These are phyloP conservation scores for Scheffersomyces illinoinensis DNA, from an alignment of 1,139 yeast species.

Conservation along the genomic window DNA sequence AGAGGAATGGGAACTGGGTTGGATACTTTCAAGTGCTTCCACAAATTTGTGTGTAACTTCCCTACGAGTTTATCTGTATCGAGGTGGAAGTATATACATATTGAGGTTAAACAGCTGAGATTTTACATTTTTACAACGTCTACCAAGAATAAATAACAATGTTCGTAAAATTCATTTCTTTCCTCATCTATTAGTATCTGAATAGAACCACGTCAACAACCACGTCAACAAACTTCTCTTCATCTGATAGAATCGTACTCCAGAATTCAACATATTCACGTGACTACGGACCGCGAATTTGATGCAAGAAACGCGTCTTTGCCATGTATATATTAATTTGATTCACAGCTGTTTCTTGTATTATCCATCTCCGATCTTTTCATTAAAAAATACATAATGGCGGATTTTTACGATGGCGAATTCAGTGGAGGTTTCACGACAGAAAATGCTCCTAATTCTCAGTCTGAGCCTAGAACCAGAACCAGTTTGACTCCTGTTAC, in stretches of 20 bases:
- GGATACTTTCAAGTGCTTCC: not conserved
- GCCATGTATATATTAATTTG: not conserved
- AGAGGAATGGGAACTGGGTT: not conserved
- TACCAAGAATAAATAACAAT: too few species aligned
- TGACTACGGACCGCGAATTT: not conserved
- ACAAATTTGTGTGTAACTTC: not conserved
- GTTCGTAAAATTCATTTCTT: too few species aligned
- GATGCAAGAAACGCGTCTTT: not conserved
- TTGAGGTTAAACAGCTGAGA: not conserved
- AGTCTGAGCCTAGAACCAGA: constrained; percentile 38
- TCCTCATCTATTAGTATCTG: not conserved
- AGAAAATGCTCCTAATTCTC: constrained; percentile 29
- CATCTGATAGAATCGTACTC: not conserved
- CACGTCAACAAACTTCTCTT: not conserved
- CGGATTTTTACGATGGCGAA: constrained; percentile 12
- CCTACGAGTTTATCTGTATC: not conserved
- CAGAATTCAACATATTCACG: not conserved
- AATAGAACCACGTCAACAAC: not conserved
- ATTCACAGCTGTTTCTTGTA: not conserved
- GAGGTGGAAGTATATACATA: not conserved
- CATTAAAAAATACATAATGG: constrained; percentile 18
- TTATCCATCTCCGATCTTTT: constrained; percentile 13
- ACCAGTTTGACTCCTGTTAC: constrained; percentile 76
- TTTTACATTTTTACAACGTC: not conserved
- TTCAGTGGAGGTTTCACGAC: constrained; percentile 33